Base-by-base conservation (phyloP, 495 filamentous ascomycete species). In the Aspergillus olivimuriae region DNA sequence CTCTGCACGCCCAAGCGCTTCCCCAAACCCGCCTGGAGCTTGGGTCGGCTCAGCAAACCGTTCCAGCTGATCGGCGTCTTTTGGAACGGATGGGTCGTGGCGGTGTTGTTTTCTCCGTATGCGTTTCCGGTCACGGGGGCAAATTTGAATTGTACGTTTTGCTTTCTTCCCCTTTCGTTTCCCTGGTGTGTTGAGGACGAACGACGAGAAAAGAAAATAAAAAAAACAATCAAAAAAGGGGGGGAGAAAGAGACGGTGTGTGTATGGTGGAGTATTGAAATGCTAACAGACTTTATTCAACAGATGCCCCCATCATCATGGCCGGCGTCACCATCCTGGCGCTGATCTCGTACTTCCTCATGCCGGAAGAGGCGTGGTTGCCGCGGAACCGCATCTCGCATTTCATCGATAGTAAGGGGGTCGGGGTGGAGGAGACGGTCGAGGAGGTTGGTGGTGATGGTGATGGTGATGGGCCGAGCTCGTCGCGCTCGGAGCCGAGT, bases 61-160 rank as follows among this genome's bases (percentile, higher is more conserved):
- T 73, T 74, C 50, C 69, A 73, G 52, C 48, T 74, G 20, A 68
- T 73, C 20, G 61, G 63, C 14, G 68, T 74, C 2, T 64, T 73
- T 44, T 74, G 69, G 69, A 74, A 74, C 43, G 69, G 61, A 4
- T 74, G 69, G 69, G 69, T 74, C 12, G 70, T 73, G 21, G 70
- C 70, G 2, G 46, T 74, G 1, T 34, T 74, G 12, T 74, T 72
- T 46, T 74, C 70, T 14, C 70, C 70, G 1, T 73, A 70, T 39
- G 52, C 23, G 40, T 74, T 58, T 35, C 70, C 70, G 4, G 70
- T 73, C 2, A 67, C 57, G 4, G 70, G 65, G 6, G 55, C 58
- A 39, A 73, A 57, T 41, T 45, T 74, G 40, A 74, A 74, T 38
- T 74, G 70, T 74, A 50, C 28, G 66, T 56, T n/a, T n/a, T n/a